A percentile compares a stretch with the other conserved stretches of the same genome.
Conservation (phyloP, 129 eudicot genomes). For the Erigeron canadensis region DNA sequence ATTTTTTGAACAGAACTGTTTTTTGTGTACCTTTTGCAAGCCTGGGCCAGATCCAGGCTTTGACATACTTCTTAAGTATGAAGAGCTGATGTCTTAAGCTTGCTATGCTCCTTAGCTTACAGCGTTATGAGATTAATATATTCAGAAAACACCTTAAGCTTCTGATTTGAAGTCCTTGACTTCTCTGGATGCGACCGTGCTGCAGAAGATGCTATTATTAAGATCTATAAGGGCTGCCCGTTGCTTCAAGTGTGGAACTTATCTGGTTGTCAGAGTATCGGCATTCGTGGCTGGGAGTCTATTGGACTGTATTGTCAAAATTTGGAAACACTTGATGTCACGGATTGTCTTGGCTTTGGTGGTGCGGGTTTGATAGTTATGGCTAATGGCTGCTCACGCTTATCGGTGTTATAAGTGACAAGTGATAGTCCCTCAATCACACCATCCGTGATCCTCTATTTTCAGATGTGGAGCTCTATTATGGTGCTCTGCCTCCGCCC, state of each 20-base stretch:
- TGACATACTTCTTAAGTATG: too few species aligned
- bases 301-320: conserved; percentile 48
- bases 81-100: too few species aligned
- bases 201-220: conserved; percentile 35
- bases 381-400: conserved; percentile 50
- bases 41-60: too few species aligned
- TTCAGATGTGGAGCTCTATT: too few species aligned
- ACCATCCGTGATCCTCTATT: neutral
- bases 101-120: too few species aligned
- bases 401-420: conserved; percentile 40
- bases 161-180: conserved; percentile 34
- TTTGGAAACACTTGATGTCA: conserved; percentile 59
- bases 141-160: too few species aligned
- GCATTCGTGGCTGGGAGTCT: conserved; percentile 50
- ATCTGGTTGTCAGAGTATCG: conserved; percentile 48
- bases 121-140: too few species aligned
- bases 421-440: neutral
- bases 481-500: too few species aligned
- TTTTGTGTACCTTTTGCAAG: neutral
- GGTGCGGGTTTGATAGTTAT: conserved; percentile 50
- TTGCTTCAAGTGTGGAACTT: conserved; percentile 64
- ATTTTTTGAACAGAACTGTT: neutral
- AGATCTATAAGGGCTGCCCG: conserved; percentile 60
- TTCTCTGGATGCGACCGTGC: conserved; percentile 36
- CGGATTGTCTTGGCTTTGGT: conserved; percentile 45